Percentiles rank a stretch among this genome's conserved stretches.
phyloP scores from a whole-genome alignment of 768 basidiomycete species.

The Amanita subjunquillea region DNA sequence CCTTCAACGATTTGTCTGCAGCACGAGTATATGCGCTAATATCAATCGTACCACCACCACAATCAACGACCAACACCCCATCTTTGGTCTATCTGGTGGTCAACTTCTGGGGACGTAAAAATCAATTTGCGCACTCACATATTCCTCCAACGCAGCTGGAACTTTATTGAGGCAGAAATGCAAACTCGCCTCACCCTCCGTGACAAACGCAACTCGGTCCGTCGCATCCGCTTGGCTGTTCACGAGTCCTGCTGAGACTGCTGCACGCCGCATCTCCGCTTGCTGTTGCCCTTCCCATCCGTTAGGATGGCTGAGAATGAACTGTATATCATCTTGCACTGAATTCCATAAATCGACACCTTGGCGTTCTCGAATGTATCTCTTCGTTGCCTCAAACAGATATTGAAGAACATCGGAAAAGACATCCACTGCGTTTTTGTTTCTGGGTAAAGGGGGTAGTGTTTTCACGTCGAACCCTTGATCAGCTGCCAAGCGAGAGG shows the following conservation, averaged over 20 bases:
- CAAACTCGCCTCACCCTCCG: constrained; percentile 46
- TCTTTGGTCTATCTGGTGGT: background rate
- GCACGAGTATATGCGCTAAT: constrained; percentile 2
- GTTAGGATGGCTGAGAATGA: constrained; percentile 46
- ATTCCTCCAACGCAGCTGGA: constrained; percentile 18
- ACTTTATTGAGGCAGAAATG: constrained; percentile 38
- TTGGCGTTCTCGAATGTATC: constrained; percentile 33
- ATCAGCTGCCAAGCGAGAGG: background rate
- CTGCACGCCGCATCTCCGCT: constrained; percentile 35
- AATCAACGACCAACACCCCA: constrained; percentile 4
- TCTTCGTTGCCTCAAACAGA: constrained; percentile 25
- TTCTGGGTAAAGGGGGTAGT: constrained; percentile 28
- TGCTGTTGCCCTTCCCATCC: constrained; percentile 49
- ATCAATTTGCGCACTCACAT: constrained; percentile 20
- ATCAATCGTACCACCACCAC: constrained; percentile 5
- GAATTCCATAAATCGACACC: constrained; percentile 30
- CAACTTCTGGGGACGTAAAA: constrained; percentile 16
- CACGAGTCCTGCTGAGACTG: constrained; percentile 35
- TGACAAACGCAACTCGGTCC: constrained; percentile 34
- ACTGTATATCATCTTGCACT: constrained; percentile 27
- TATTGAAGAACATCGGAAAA: constrained; percentile 39
- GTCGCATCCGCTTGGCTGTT: constrained; percentile 17
- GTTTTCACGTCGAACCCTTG: background rate
- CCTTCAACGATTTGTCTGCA: background rate
- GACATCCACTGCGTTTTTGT: constrained; percentile 30